phyloP scores from a whole-genome alignment of 352 stramenopile species.

The Phytophthora idaei region DNA sequence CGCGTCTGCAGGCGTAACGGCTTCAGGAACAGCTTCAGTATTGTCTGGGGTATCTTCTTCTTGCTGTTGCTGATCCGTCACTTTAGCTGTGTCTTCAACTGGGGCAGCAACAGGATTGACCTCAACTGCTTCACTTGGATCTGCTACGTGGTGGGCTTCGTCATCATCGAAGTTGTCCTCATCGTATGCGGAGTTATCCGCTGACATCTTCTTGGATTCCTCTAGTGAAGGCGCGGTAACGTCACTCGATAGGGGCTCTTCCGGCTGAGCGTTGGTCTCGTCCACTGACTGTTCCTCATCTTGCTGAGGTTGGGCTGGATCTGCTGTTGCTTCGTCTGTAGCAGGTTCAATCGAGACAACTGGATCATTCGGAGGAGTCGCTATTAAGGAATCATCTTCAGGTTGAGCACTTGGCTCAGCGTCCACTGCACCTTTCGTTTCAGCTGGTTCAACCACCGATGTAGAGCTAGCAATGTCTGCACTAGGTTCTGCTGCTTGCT shows the following conservation, averaged over 20 bases:
- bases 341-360: not conserved
- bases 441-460: slow-evolving; percentile 1
- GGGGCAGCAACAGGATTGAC: not conserved
- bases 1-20: not conserved
- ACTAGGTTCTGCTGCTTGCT: not conserved
- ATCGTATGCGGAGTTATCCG: slow-evolving; percentile 26
- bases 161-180: slow-evolving; percentile 38
- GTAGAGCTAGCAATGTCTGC: not conserved
- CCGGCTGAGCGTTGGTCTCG: not conserved
- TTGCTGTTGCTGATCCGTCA: not conserved
- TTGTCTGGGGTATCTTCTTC: not conserved
- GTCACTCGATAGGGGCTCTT: not conserved
- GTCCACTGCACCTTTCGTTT: not conserved
- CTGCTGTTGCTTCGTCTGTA: not conserved
- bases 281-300: not conserved
- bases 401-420: slow-evolving; percentile 1
- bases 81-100: slow-evolving; percentile 8
- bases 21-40: not conserved
- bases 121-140: slow-evolving; percentile 5
- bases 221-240: slow-evolving; percentile 2
- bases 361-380: not conserved
- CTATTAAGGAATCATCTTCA: slow-evolving; percentile 4
- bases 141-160: slow-evolving; percentile 4
- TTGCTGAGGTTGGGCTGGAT: slow-evolving; percentile 3
- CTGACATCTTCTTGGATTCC: slow-evolving; percentile 7